Percentiles rank a stretch among this genome's conserved stretches.
phyloP scores from a whole-genome alignment of 129 eudicot genomes.

The Flaveria bidentis region DNA sequence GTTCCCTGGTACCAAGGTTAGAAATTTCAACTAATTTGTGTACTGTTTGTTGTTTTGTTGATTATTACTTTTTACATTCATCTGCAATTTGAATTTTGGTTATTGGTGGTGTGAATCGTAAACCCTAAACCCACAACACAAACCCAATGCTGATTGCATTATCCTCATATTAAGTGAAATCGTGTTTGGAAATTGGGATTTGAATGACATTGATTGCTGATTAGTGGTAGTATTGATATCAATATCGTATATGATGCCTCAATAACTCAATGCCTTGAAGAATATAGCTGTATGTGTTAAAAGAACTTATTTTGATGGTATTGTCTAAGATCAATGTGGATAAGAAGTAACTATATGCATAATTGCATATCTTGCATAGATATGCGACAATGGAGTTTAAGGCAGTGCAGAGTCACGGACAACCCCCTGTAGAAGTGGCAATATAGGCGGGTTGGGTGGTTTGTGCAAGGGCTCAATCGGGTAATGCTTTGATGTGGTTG shows the following conservation, averaged over 20 bases:
- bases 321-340: not conserved
- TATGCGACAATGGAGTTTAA: not conserved
- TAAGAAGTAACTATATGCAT: not conserved
- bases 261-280: not conserved
- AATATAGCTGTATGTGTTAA: not conserved
- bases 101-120: not conserved
- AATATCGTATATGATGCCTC: not conserved
- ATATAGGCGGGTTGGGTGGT: not conserved
- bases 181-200: too few species aligned
- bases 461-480: not conserved
- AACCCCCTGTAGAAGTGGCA: not conserved
- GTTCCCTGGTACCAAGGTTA: conserved; percentile 75
- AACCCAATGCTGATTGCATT: not conserved
- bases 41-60: not conserved
- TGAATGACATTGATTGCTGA: not conserved
- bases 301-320: not conserved
- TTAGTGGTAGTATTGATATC: not conserved
- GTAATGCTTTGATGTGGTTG: not conserved
- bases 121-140: not conserved
- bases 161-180: too few species aligned
- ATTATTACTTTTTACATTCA: not conserved
- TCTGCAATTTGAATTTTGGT: not conserved
- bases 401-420: not conserved
- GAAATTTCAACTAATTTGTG: not conserved
- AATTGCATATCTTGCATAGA: not conserved